Evolutionary conservation across 2,329 filamentous ascomycete species (phyloP).

Genomic region (Colletotrichum sp.): DNA sequence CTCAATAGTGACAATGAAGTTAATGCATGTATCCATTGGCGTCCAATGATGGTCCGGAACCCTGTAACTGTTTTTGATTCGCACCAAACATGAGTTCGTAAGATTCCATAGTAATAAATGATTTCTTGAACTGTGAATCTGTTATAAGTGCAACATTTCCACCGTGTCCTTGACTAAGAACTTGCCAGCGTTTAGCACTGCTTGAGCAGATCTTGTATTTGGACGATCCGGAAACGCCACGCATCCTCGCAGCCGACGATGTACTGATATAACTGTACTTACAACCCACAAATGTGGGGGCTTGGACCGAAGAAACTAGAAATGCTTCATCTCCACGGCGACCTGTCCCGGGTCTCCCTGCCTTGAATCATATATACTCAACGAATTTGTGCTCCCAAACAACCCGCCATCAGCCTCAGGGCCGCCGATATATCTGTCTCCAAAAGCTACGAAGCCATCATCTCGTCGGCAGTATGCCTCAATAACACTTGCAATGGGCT

Average conservation of each 20-base stretch:
- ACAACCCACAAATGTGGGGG: not conserved
- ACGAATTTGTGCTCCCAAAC: not conserved
- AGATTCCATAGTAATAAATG: accelerated
- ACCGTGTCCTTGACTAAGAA: accelerated
- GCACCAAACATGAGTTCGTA: accelerated
- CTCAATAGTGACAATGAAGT: not conserved
- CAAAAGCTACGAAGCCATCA: constrained; percentile 10
- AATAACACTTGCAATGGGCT: constrained; percentile 9
- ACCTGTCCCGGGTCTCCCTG: not conserved
- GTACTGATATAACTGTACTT: not conserved
- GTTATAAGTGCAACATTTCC: accelerated
- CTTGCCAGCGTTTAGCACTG: not conserved
- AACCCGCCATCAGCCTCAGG: not conserved
- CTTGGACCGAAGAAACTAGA: not conserved
- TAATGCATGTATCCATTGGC: not conserved
- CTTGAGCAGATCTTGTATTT: accelerated
- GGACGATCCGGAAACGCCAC: not conserved
- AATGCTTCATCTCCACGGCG: not conserved
- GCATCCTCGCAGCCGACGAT: not conserved
- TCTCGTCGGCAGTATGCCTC: constrained; percentile 12
- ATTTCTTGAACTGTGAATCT: not conserved
- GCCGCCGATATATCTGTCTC: constrained; percentile 6
- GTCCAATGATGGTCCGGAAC: accelerated
- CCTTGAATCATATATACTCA: not conserved
- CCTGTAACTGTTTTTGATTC: accelerated